Conservation (phyloP, 495 filamentous ascomycete genomes). For the Aspergillus kassunensis region DNA sequence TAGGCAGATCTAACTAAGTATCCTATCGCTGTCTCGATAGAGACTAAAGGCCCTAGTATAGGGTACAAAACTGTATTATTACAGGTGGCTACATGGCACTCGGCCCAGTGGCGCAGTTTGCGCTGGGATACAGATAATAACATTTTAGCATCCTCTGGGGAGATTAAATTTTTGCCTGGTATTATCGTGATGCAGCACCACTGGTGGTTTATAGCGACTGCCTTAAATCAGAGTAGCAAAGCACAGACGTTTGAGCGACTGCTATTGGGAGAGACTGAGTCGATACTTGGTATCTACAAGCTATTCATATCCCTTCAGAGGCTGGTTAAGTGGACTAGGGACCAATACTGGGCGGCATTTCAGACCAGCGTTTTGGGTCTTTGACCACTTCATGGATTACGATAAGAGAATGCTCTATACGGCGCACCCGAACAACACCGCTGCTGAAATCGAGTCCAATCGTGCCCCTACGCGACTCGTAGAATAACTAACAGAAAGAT, state of each 20-base stretch:
- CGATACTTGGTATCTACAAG: neutral
- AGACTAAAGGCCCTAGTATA: constrained; percentile 6
- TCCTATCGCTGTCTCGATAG: constrained; percentile 2
- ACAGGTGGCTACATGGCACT: constrained; percentile 3
- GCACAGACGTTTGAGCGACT: neutral
- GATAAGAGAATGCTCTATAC: neutral
- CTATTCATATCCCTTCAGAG: neutral
- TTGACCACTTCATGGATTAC: neutral
- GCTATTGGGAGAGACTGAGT: neutral
- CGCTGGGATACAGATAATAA: neutral
- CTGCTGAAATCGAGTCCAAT: too few species aligned
- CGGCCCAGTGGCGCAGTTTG: constrained; percentile 7
- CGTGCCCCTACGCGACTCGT: too few species aligned
- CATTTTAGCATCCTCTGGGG: neutral
- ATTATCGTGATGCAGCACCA: constrained; percentile 1
- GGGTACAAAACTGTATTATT: neutral
- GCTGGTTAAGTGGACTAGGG: neutral
- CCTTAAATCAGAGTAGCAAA: neutral
- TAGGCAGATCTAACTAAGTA: constrained; percentile 5
- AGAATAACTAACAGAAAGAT: too few species aligned
- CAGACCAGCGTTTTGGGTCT: neutral
- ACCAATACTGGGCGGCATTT: neutral
- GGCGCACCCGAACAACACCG: too few species aligned
- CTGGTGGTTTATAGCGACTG: neutral
- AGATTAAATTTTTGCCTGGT: constrained; percentile 5